These are phyloP conservation scores for Byssochlamys sp. DNA, from an alignment of 2,329 filamentous ascomycete genomes.

Conservation along the genomic window DNA sequence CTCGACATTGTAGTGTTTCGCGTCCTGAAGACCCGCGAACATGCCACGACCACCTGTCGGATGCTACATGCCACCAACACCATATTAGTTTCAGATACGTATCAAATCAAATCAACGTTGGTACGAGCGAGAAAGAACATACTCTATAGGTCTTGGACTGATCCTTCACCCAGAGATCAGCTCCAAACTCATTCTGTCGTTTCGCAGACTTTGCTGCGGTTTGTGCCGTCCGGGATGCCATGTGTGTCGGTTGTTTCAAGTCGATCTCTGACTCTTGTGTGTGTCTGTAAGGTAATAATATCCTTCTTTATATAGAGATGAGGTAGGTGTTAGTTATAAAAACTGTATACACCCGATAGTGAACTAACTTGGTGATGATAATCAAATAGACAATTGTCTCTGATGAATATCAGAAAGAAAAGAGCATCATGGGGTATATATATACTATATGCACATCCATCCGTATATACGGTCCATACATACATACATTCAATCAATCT, in stretches of 20 bases:
- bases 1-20: slow-evolving; percentile 31
- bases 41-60: slow-evolving; percentile 27
- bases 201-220: neutral
- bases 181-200: slow-evolving; percentile 23
- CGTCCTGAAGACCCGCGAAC: slow-evolving; percentile 30
- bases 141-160: slow-evolving; percentile 14
- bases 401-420: neutral
- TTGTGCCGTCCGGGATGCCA: neutral
- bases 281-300: neutral
- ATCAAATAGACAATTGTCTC: neutral
- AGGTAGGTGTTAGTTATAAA: too few relatives aligned
- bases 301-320: neutral
- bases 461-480: neutral
- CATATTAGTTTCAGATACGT: neutral
- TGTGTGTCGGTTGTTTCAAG: neutral
- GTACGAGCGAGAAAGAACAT: slow-evolving; percentile 4
- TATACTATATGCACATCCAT: neutral
- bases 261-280: neutral
- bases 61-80: slow-evolving; percentile 12
- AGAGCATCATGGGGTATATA: neutral
- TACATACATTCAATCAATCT: neutral
- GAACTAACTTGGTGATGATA: neutral
- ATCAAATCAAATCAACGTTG: neutral
- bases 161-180: slow-evolving; percentile 27
- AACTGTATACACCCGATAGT: neutral